Conservation (phyloP, 441 rosid species). For the Croton setiger region DNA sequence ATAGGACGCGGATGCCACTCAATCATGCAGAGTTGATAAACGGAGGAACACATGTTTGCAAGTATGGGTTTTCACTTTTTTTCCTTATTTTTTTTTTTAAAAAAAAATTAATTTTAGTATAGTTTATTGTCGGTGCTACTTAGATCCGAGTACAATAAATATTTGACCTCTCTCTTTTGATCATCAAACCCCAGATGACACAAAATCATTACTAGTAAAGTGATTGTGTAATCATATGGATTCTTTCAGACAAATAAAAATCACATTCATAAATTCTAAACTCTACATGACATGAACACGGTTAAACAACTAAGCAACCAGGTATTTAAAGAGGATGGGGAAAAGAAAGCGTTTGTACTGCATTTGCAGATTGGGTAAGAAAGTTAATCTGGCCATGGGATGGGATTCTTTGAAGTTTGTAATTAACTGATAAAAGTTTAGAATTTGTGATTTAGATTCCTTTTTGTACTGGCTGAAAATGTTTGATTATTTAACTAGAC, state of each 20-base stretch:
- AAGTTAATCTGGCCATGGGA: not conserved
- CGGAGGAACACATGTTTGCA: constrained; percentile 66
- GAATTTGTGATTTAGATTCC: not conserved
- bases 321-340: no score
- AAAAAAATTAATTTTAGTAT: not conserved
- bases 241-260: no score
- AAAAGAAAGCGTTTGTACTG: no score
- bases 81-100: not conserved
- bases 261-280: no score
- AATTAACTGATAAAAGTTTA: not conserved
- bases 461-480: not conserved
- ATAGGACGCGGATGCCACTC: constrained; percentile 68
- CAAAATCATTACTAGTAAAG: no score
- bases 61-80: constrained; percentile 39
- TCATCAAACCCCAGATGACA: no score
- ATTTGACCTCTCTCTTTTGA: no score
- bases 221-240: no score
- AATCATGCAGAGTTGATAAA: constrained; percentile 75
- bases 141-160: no score
- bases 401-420: not conserved
- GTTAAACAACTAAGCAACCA: not conserved
- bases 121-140: not conserved
- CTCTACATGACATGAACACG: not conserved
- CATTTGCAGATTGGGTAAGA: not conserved
- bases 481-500: not conserved